Evolutionary conservation across 2,329 filamentous ascomycete genomes (phyloP).

Genomic region (Metarhizium brunneum): DNA sequence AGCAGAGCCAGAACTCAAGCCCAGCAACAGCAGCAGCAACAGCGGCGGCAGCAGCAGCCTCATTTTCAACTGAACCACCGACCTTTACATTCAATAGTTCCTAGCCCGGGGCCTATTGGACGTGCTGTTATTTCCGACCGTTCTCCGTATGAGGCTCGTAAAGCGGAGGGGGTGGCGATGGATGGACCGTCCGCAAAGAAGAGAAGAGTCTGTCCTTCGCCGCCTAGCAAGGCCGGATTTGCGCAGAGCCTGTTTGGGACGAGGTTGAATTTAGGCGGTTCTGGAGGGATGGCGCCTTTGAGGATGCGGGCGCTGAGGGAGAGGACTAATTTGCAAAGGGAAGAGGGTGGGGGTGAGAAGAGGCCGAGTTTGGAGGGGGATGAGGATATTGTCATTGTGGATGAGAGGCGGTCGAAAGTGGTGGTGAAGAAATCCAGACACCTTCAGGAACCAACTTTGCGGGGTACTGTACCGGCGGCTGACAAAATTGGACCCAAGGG

Average conservation of each 20-base stretch:
- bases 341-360: not conserved
- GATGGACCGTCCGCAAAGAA: constrained; percentile 16
- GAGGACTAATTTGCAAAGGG: constrained; percentile 9
- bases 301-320: constrained; percentile 13
- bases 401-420: not conserved
- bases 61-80: constrained; percentile 32
- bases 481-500: not conserved
- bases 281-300: constrained; percentile 8
- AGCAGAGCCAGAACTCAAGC: constrained; percentile 2
- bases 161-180: constrained; percentile 9
- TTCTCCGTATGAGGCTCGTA: constrained; percentile 25
- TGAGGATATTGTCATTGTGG: constrained; percentile 8
- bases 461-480: not conserved
- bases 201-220: constrained; percentile 18
- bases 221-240: constrained; percentile 23
- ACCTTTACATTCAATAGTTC: constrained; percentile 31
- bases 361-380: not conserved
- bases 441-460: not conserved
- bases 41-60: constrained; percentile 14
- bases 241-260: constrained; percentile 27
- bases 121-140: constrained; percentile 22
- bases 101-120: constrained; percentile 20
- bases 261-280: constrained; percentile 18
- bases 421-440: not conserved
- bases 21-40: constrained; percentile 16